Conservation (phyloP, 768 basidiomycete genomes). For the Naganishia antarctica region DNA sequence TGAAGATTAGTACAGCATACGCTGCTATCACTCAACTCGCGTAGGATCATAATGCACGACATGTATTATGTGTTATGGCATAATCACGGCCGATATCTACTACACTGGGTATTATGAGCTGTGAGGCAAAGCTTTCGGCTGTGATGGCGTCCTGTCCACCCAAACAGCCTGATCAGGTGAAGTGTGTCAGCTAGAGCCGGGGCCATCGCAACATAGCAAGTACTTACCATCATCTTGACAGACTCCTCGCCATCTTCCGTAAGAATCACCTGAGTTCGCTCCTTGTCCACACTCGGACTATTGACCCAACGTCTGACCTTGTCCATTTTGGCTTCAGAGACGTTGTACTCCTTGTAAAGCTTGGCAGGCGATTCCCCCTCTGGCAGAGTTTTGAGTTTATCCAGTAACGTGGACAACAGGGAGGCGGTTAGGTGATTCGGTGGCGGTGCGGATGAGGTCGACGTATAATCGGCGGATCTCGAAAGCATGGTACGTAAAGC, state of each 20-base stretch:
- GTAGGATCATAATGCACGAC: too few species aligned
- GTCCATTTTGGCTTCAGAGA: conserved; percentile 34
- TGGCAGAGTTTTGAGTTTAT: conserved; percentile 38
- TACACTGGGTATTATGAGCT: neutral
- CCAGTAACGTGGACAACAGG: conserved; percentile 40
- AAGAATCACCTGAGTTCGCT: conserved; percentile 33
- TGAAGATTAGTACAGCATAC: too few species aligned
- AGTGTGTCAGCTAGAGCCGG: too few species aligned
- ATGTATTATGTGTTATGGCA: too few species aligned
- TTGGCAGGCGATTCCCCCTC: conserved; percentile 25
- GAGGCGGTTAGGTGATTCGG: conserved; percentile 38
- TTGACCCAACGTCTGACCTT: conserved; percentile 43
- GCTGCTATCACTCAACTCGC: too few species aligned
- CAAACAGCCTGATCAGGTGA: conserved; percentile 26
- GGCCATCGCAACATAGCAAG: too few species aligned
- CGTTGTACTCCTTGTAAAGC: conserved; percentile 39
- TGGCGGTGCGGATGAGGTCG: conserved; percentile 28
- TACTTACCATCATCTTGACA: conserved; percentile 40
- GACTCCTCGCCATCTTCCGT: conserved; percentile 40
- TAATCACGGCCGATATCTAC: too few species aligned
- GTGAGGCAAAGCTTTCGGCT: neutral
- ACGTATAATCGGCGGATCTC: conserved; percentile 28
- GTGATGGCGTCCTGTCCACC: conserved; percentile 1
- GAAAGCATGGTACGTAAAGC: conserved; percentile 43
- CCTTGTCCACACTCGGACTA: conserved; percentile 42